Base-by-base conservation (phyloP, 164 flowering plant genomes). In the Stephania yunnanensis region DNA sequence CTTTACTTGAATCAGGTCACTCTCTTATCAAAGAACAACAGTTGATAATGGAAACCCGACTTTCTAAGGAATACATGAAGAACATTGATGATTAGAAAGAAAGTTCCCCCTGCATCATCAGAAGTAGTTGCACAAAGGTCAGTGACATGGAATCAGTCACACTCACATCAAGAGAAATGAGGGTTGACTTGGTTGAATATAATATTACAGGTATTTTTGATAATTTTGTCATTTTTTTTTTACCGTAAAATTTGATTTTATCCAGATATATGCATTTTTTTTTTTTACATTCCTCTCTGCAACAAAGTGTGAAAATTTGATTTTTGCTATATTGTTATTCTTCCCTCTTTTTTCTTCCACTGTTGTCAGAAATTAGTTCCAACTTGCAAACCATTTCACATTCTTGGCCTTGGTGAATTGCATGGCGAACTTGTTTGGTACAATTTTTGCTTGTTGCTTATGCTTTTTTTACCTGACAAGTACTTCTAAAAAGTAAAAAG, bases 61-160 rank as follows among this genome's bases (percentile, higher is more conserved):
- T 92, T 73, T 89, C 98, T 22, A 94, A 92, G 81, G 95, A 92
- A 73, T 94, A 94, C 87, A 86, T 94, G 95, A 94, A 92, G 85
- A 94, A 94, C 82, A 85, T 92, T 30, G 94, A 91, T 70, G 87
- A 85, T 75, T 89, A 71, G 61, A 46, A 55, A 55, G 63, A 19
- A 55, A 55, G 17, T 11, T 3, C 12, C 15, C 10, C 15, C 2
- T 50, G 19, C 19, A 55, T 11, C 19, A 5, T 55, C 63, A 5
- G 12, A 11, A 55, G 63, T 19, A 7, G 63, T 15, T 55, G 17
- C 17, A 17, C 63, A 55, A 55, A 55, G 63, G 63, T 55, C 63
- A 10, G 17, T 55, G 19, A 10, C 19, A 55, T 19, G 13, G 36
- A 68, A 11, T 4, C 46, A 7, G 70, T 46, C 70, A 68, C 45